Base-by-base conservation (phyloP, 176 grass and related monocot species). In the Bolboschoenus planiculmis region DNA sequence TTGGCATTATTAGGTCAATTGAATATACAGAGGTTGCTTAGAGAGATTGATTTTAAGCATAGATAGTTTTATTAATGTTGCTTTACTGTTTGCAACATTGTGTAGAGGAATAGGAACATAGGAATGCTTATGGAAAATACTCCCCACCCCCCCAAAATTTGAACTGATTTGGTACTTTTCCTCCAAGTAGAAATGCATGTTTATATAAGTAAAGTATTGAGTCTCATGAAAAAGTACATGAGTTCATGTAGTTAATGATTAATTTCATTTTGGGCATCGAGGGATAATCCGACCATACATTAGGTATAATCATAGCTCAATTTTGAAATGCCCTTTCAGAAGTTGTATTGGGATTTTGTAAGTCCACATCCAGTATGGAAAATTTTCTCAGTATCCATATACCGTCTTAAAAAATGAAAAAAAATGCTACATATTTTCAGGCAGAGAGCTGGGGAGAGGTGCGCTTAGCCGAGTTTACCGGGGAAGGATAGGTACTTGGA, bases 391-490 rank as follows among this genome's bases (percentile, higher is more conserved):
- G 1, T 43, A 48, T 75, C 11, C 13, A 30, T 75, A 4, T 26
- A 16, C 83, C 14, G 6, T 51, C 13, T 56, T 42, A 55, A 39
- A n/a, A 7, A 13, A 30, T 7, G 30, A 26, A 40, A 40, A 37
- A 26, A 23, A 20, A 51, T 43, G 26, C 7, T 29, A 7, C 56
- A 70, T 10, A 43, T 63, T 73, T 34, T 29, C 20, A 90, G 88
- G 50, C 33, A 83, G 84, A 48, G 88, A 86, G 73, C 80, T 90
- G 51, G 84, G 88, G 30, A 83, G 80, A 64, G 84, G 88, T 56
- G 84, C 84, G 7, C 60, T 90, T 47, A 86, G 88, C 60, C 75
- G 84, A 37, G 88, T 90, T 31, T 90, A 90, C 59, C 78, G 24
- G 51, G 88, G 84, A 36, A 83, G 37, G 53, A 71, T 90, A 59